A percentile compares a stretch with the other conserved stretches of the same genome.
Conservation (phyloP, 164 flowering plant genomes). For the Macadamia tetraphylla region DNA sequence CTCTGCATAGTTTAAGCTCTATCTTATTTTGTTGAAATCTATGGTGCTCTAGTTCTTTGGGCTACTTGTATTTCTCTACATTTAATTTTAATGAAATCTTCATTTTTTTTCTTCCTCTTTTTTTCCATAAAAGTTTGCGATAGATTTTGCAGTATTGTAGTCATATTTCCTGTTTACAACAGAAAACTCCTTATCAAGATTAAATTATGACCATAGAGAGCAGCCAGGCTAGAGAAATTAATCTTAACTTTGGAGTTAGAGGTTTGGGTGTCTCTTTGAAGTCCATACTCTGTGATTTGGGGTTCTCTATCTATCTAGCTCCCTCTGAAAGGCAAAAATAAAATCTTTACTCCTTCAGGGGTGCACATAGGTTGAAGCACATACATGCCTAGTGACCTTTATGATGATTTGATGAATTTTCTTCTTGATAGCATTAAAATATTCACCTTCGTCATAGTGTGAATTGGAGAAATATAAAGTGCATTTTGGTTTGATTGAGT, state of each 20-base stretch:
- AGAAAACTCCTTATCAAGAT: background rate
- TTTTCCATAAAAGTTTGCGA: too few relatives aligned
- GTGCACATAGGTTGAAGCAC: background rate
- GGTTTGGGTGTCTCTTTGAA: background rate
- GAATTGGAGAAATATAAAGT: background rate
- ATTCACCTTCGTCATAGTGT: background rate
- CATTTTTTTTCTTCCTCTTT: background rate
- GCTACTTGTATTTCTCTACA: constrained; percentile 4
- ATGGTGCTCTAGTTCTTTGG: background rate
- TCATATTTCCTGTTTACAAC: background rate
- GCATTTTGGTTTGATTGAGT: background rate
- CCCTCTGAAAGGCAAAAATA: background rate
- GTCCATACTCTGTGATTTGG: background rate
- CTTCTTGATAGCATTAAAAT: background rate
- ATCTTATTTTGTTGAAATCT: background rate
- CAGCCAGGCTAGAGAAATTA: background rate
- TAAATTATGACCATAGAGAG: too few relatives aligned
- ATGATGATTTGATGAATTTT: background rate
- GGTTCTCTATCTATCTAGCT: background rate
- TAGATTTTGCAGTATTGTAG: background rate
- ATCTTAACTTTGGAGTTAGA: background rate
- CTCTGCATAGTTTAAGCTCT: background rate
- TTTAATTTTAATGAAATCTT: background rate
- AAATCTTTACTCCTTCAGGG: background rate
- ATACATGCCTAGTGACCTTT: background rate